Evolutionary conservation across 2,329 filamentous ascomycete species (phyloP), one percentile per base, ranked within the genome.

Genomic region (Talaromyces sp.): DNA sequence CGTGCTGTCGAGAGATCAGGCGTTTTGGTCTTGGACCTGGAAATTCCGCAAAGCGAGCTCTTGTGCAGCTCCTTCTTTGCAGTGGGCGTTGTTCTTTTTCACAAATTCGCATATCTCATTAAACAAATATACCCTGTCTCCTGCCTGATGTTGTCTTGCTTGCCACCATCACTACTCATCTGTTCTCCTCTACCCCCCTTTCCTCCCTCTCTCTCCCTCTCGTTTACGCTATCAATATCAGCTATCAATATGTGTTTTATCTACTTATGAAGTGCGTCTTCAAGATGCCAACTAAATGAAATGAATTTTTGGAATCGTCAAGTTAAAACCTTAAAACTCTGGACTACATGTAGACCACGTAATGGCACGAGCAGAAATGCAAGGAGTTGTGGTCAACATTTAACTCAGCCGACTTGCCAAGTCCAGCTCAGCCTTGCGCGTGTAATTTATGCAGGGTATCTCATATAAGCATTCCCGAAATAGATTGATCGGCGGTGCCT

Each of bases 61-160:
- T 23, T 8, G 18, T 47, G 23, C 18, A 18, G 44, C 23, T 47
- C 44, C 23, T 47, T 8, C 44, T 23, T 18, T 53, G 50, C 50
- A 53, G 28, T 53, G 50, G 23, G 50, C 50, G 50, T 53, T 53
- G 28, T 53, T 53, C 30, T n/a, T 58, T 60, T 53, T 60, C 58
- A 55, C 47, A 44, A 23, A 28, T 55, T 63, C 56, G 16, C 54
- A 63, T 61, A 61, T 57, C 40, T 56, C 31, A 60, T 53, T 12
- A 31, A 23, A 53, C 50, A 53, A 53, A 53, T 63, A 55, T 56
- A 53, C 59, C 36, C 54, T 56, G 54, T 4, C 40, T 56, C 31
- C 50, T 31, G 28, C 14, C 5, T 31, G 50, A 31, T 31, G 16
- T 53, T 53, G 28, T 18, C 14, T 30, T 30, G 50, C 28, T 23